Evolutionary conservation across 1,139 yeast species (phyloP).

Genomic region (Casaregolazyma suthepensis): DNA sequence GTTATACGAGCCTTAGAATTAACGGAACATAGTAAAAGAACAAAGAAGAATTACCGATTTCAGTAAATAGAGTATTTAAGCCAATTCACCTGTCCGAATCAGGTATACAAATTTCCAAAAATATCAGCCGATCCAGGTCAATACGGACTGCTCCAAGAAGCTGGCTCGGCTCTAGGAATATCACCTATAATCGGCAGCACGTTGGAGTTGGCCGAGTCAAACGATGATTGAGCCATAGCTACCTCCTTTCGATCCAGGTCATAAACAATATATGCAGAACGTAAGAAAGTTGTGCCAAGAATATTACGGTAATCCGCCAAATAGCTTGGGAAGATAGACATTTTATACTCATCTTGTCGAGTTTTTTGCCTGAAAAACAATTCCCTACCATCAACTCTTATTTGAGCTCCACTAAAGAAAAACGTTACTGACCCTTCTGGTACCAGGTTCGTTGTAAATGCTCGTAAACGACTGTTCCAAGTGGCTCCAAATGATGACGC

Average conservation of each 20-base stretch:
- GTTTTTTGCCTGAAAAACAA: no score
- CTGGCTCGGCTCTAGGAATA: conserved; percentile 1
- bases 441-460: conserved; percentile 12
- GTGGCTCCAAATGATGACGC: conserved; percentile 19
- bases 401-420: background rate
- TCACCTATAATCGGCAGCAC: conserved; percentile 19
- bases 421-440: background rate
- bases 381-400: no score
- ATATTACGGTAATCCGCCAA: conserved; percentile 19
- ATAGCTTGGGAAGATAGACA: background rate
- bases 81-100: background rate
- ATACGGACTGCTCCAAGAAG: background rate
- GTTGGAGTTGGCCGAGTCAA: conserved; percentile 19
- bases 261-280: conserved; percentile 63
- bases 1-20: no score
- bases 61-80: background rate
- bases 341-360: background rate
- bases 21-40: background rate
- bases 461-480: conserved; percentile 15
- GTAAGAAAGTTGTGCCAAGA: conserved; percentile 63
- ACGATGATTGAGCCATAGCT: conserved; percentile 55
- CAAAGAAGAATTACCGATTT: background rate
- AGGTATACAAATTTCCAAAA: background rate
- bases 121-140: background rate
- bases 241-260: conserved; percentile 58